Base-by-base conservation (phyloP, 192 early-diverging fungal species). In the Coemansia sp. region DNA sequence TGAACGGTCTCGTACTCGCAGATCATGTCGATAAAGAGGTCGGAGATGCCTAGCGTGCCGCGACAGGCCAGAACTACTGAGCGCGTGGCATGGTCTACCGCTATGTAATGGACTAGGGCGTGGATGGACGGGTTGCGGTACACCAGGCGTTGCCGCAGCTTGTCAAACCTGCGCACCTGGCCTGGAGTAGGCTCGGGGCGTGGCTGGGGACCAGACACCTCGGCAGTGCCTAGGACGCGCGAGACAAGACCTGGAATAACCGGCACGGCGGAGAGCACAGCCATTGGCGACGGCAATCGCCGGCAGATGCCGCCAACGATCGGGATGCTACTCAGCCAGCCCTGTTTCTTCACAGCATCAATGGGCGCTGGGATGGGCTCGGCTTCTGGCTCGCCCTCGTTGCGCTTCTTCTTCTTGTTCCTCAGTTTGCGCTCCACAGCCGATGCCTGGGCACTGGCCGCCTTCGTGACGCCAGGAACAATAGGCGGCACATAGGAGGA, bases 11-110 rank as follows among this genome's bases (percentile, higher is more conserved):
- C 76, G 73, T 93, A 93, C 38, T 89, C 87, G 48, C 90, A 91
- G 39, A 89, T 88, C 61, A 97, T 84, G 75, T 97, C 95, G 14
- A 93, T 90, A 31, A 97, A 76, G n/a, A 95, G 71, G 64, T 97
- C 95, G 0, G 88, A 89, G 37, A 95, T 82, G 0, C 92, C 92
- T 13, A 94, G 79, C 0, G 95, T 97, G 14, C 95, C 95, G 2
- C 95, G 88, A 66, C 93, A 90, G 4, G 93, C 90, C 18, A 97
- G 65, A 0, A 97, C 89, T 2, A 97, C 81, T 11, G 90, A 73
- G 52, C 88, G 73, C 1, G 90, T 84, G 2, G 83, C 76, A 61
- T 95, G 95, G 69, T 97, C 95, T 11, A 92, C 86, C 28, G 89
- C 87, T 39, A 97, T 86, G 71, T 91, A 94, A 66, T 91, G 89